phyloP scores from a whole-genome alignment of 495 filamentous ascomycete genomes.

The Penicilliopsis zonata region DNA sequence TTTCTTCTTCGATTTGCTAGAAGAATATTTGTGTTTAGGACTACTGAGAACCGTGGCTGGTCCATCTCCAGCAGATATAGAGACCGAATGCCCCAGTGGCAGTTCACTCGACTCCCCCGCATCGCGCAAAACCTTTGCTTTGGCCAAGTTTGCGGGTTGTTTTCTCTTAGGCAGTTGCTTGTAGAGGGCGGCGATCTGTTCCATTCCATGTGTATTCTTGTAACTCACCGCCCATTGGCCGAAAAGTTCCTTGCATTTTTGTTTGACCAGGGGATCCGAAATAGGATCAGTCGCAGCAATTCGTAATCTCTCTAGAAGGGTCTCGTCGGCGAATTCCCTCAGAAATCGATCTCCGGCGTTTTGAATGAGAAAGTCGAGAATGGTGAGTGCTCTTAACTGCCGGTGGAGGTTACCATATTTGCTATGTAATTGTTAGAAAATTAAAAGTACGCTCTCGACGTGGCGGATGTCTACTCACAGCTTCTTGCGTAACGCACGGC shows the following conservation, averaged over 20 bases:
- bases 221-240: slow-evolving; percentile 79
- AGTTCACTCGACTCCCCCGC: slow-evolving; percentile 55
- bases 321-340: slow-evolving; percentile 76
- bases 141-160: slow-evolving; percentile 53
- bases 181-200: slow-evolving; percentile 66
- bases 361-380: slow-evolving; percentile 89
- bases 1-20: slow-evolving; percentile 21
- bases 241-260: slow-evolving; percentile 78
- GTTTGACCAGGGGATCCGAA: slow-evolving; percentile 72
- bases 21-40: slow-evolving; percentile 24
- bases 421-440: slow-evolving; percentile 23
- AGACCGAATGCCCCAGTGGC: slow-evolving; percentile 33
- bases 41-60: slow-evolving; percentile 24
- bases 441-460: slow-evolving; percentile 1
- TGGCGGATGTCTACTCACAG: slow-evolving; percentile 42
- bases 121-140: slow-evolving; percentile 70
- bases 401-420: slow-evolving; percentile 93
- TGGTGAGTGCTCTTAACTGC: slow-evolving; percentile 78
- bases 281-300: slow-evolving; percentile 75
- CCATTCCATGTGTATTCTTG: slow-evolving; percentile 70
- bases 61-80: slow-evolving; percentile 27
- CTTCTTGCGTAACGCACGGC: slow-evolving; percentile 91
- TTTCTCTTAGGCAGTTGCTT: slow-evolving; percentile 62
- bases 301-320: slow-evolving; percentile 84
- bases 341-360: slow-evolving; percentile 89